phyloP scores from a whole-genome alignment of 192 early-diverging fungal species.

The Dimargaris verticillata region DNA sequence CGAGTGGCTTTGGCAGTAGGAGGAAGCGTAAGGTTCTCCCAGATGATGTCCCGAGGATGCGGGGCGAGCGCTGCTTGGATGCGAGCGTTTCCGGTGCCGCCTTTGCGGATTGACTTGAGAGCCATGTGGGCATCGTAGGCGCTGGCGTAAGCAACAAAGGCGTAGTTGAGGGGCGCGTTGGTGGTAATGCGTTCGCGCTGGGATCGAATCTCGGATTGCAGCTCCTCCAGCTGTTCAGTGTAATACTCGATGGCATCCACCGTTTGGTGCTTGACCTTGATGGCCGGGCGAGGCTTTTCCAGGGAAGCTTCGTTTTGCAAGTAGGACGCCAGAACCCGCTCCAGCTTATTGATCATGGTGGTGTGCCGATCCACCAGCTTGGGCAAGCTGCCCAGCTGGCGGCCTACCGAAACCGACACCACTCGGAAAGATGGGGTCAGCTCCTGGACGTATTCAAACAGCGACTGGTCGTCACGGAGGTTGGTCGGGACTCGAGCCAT shows the following conservation, averaged over 20 bases:
- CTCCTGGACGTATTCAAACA: conserved; percentile 29
- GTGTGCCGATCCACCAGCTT: conserved; percentile 50
- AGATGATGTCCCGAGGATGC: conserved; percentile 60
- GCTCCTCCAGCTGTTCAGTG: conserved; percentile 37
- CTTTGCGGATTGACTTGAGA: conserved; percentile 17
- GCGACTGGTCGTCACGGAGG: conserved; percentile 35
- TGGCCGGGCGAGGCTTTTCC: conserved; percentile 20
- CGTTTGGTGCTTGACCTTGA: conserved; percentile 25
- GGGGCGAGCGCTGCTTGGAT: conserved; percentile 36
- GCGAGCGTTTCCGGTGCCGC: neutral
- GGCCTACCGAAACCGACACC: conserved; percentile 42
- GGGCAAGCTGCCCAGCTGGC: conserved; percentile 44
- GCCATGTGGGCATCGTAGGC: conserved; percentile 30
- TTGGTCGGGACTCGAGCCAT: conserved; percentile 39
- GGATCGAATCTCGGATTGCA: conserved; percentile 34
- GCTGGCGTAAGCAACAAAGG: conserved; percentile 46
- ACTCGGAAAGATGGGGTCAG: conserved; percentile 26
- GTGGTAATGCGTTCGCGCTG: conserved; percentile 26
- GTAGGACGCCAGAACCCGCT: conserved; percentile 40
- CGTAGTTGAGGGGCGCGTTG: conserved; percentile 44
- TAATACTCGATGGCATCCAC: conserved; percentile 60
- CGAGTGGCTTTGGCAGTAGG: conserved; percentile 27
- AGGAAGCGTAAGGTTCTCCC: conserved; percentile 46
- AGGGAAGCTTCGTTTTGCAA: conserved; percentile 18
- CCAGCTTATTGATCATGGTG: conserved; percentile 40